Conservation (phyloP, 208 protist species). For the Acanthamoeba royreba region DNA sequence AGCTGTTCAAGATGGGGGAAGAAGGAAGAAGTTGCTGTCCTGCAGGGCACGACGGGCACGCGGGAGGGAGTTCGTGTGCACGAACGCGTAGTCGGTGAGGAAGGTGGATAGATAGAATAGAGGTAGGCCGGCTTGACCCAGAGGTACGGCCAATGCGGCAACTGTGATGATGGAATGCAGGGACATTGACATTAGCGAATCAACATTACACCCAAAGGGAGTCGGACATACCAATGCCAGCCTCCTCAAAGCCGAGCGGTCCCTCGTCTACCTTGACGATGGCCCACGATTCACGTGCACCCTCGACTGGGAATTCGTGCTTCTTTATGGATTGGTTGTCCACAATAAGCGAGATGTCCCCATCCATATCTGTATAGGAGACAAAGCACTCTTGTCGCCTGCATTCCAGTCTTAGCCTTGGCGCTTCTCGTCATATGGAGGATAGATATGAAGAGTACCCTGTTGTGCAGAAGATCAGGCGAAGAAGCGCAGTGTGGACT, state of each 20-base stretch:
- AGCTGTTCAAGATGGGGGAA: background rate
- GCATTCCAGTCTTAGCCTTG: background rate
- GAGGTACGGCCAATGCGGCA: background rate
- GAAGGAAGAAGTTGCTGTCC: background rate
- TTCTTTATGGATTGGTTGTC: background rate
- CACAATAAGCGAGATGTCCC: constrained; percentile 5
- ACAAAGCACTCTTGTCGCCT: background rate
- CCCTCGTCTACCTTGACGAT: constrained; percentile 43
- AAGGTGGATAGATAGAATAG: constrained; percentile 34
- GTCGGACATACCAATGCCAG: constrained; percentile 8
- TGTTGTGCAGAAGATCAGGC: background rate
- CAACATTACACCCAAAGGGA: too few species aligned
- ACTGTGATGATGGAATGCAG: too few species aligned
- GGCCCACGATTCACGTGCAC: background rate
- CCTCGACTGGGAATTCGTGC: background rate
- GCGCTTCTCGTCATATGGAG: background rate
- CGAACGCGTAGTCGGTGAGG: constrained; percentile 24
- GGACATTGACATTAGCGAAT: background rate
- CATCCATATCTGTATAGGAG: constrained; percentile 28
- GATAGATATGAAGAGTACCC: background rate
- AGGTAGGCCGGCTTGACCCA: background rate
- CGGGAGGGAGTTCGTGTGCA: background rate
- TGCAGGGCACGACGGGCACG: background rate
- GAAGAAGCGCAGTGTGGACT: background rate
- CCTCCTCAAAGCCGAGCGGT: constrained; percentile 23